Conservation (phyloP, 331 rosid genomes). For the Spiraea crenata region DNA sequence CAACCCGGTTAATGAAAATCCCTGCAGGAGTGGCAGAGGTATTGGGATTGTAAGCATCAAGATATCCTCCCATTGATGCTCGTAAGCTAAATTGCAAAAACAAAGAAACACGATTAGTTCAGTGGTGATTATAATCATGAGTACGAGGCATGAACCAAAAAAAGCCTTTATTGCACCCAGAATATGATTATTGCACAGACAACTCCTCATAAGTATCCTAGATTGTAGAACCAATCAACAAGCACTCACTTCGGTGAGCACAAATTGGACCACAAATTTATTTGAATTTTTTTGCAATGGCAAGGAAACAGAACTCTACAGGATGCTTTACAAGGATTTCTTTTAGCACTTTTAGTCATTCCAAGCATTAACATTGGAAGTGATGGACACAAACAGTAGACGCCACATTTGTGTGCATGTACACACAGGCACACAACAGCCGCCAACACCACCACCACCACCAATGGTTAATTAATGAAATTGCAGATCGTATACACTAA, state of each 20-base stretch:
- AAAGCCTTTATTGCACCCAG: neutral
- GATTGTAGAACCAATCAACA: neutral
- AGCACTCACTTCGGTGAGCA: neutral
- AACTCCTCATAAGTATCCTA: neutral
- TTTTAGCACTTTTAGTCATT: neutral
- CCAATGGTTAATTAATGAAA: neutral
- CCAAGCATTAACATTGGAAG: neutral
- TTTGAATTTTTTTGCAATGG: neutral
- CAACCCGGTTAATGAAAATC: constrained; percentile 81
- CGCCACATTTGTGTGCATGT: too few species aligned
- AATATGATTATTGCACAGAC: too few species aligned
- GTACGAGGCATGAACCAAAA: neutral
- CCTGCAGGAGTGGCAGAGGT: constrained; percentile 80
- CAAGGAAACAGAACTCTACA: neutral
- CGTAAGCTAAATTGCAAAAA: constrained; percentile 61
- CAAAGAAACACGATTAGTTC: neutral
- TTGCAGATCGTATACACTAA: constrained; percentile 1
- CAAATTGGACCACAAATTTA: neutral
- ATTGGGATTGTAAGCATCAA: constrained; percentile 80
- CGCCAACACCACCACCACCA: neutral
- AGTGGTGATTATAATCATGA: neutral
- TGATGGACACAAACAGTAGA: too few species aligned
- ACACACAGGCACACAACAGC: neutral
- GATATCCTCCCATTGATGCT: constrained; percentile 89
- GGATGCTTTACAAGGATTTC: too few species aligned